Evolutionary conservation across 169 alveolate genomes (phyloP).

Genomic region (Plasmodium vivax): DNA sequence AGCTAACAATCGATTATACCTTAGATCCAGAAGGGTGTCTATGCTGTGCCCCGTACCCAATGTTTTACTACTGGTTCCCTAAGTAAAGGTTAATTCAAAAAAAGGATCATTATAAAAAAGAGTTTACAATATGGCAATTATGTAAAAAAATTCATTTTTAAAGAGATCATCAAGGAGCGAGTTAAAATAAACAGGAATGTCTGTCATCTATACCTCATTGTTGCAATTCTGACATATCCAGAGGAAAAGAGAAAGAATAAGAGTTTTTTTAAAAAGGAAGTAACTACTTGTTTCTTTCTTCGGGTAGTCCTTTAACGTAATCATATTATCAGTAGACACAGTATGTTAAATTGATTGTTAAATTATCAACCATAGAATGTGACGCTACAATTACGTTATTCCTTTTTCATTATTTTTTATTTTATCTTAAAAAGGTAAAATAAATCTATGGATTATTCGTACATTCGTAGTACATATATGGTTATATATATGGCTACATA

Average conservation of each 20-base stretch:
- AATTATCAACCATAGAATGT: background rate
- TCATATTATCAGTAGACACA: background rate
- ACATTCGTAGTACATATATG: background rate
- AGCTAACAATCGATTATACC: background rate
- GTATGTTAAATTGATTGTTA: background rate
- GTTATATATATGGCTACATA: background rate
- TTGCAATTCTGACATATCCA: background rate
- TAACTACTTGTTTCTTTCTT: background rate
- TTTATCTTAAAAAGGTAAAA: background rate
- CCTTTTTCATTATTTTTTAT: background rate
- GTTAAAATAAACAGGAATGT: background rate
- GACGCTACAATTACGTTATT: background rate
- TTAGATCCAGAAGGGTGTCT: background rate
- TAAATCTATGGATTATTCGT: background rate
- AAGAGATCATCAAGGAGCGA: background rate
- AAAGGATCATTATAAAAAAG: background rate
- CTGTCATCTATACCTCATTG: background rate
- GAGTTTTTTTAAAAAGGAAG: background rate
- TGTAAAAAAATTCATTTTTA: background rate
- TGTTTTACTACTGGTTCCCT: background rate
- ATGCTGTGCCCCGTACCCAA: background rate
- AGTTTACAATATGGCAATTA: background rate
- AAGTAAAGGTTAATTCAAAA: background rate
- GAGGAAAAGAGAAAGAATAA: background rate
- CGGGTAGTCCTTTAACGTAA: background rate